Evolutionary conservation across 768 basidiomycete species (phyloP), one percentile per base, ranked within the genome.

Genomic region (Lactifluus pinguis): DNA sequence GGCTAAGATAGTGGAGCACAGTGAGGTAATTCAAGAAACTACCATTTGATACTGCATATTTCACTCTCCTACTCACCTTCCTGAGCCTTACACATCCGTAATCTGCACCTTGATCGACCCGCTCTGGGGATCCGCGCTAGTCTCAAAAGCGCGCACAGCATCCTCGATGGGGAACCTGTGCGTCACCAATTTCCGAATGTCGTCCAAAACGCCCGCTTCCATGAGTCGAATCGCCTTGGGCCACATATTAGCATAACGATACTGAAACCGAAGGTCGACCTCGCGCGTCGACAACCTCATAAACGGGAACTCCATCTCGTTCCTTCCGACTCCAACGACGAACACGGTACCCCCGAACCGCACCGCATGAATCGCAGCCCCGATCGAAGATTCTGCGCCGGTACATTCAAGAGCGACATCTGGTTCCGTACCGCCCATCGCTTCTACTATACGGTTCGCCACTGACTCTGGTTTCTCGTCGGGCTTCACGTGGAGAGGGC

Each of bases 221-320:
- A 95, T 79, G 9, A 94, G 83, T 4, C 85, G 80, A 60, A 95
- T 82, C 2, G 92, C 92, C 68, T 87, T 89, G 10, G 90, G 90
- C 72, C 92, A 95, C 77, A 86, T 73, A 67, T 83, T 85, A 29
- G 82, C 80, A 63, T 86, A 86, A 29, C 85, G 82, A 68, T 84
- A 86, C 70, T 83, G 84, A 72, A 86, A 84, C 61, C 77, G 77
- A 57, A 86, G 76, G 63, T 86, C 85, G 52, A 86, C 83, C 69
- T 86, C 85, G 60, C 85, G 85, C 34, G 82, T 83, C 63, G 82
- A 83, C 42, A 86, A 76, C 65, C 85, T 81, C 85, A 86, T 86
- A 71, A 86, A 86, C 17, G 85, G 85, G 74, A 86, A 85, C 81
- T 81, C 41, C 47, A 52, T 53, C 71, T 86, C 83, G 68, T 77